Percentiles rank a stretch among this genome's conserved stretches.
These are phyloP conservation scores for Pugionium cornutum DNA, from an alignment of 345 rosid species.

Conservation along the genomic window DNA sequence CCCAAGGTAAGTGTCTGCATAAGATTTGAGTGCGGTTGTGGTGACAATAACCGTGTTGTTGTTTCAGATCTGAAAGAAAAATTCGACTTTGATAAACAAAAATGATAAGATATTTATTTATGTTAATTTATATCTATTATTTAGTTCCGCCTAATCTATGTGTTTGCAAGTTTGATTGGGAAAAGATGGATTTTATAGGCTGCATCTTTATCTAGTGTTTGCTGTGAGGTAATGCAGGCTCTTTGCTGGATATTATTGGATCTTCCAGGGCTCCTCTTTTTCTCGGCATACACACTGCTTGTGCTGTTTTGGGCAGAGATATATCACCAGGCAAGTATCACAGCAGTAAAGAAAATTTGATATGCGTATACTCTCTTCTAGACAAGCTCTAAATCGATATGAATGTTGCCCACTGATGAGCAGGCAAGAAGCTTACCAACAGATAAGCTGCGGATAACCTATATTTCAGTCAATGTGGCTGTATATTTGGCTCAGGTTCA, in stretches of 20 bases:
- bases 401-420: slow-evolving; percentile 19
- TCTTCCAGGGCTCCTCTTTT: slow-evolving; percentile 86
- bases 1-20: slow-evolving; percentile 73
- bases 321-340: slow-evolving; percentile 85
- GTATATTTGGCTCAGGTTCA: slow-evolving; percentile 82
- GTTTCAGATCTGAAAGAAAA: not conserved
- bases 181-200: not conserved
- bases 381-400: slow-evolving; percentile 32
- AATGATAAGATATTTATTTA: not conserved
- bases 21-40: slow-evolving; percentile 9
- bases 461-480: slow-evolving; percentile 58
- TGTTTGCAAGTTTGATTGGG: not conserved
- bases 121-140: not conserved
- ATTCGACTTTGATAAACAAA: not conserved
- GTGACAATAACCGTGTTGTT: not conserved
- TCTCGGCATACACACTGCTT: slow-evolving; percentile 88
- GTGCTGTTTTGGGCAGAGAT: slow-evolving; percentile 99
- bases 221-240: slow-evolving; percentile 54
- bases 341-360: not conserved
- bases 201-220: slow-evolving; percentile 16
- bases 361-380: not conserved
- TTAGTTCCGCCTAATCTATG: not conserved
- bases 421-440: slow-evolving; percentile 99
- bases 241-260: slow-evolving; percentile 65
- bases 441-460: slow-evolving; percentile 72